Evolutionary conservation across 768 basidiomycete species (phyloP).

Genomic region (Krasilnikovozyma curviuscula): DNA sequence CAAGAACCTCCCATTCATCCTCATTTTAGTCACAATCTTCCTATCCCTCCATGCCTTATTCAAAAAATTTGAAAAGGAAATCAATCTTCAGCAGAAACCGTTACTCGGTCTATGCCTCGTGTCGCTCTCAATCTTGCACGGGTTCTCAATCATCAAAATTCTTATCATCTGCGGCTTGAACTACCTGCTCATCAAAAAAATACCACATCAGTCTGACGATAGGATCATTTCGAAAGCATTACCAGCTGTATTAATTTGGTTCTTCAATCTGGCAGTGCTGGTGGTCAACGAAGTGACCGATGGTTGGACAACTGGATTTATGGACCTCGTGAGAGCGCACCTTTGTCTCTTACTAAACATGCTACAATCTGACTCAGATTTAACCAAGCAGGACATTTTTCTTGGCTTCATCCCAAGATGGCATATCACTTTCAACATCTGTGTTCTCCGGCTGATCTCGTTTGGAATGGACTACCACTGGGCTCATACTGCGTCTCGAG

Average conservation of each 20-base stretch:
- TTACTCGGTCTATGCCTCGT: slow-evolving; percentile 42
- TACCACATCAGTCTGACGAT: slow-evolving; percentile 31
- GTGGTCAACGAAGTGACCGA: slow-evolving; percentile 55
- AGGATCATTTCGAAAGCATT: slow-evolving; percentile 15
- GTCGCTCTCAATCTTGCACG: slow-evolving; percentile 59
- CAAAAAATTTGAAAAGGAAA: no score
- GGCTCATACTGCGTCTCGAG: no score
- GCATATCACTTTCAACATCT: slow-evolving; percentile 88
- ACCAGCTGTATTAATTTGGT: slow-evolving; percentile 39
- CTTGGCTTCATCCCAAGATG: slow-evolving; percentile 68
- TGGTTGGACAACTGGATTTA: slow-evolving; percentile 49
- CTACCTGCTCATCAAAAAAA: slow-evolving; percentile 40
- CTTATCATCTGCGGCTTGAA: slow-evolving; percentile 49
- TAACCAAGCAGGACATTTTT: slow-evolving; percentile 23
- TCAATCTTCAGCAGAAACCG: slow-evolving; percentile 37
- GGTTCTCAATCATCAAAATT: slow-evolving; percentile 59
- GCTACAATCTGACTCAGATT: background rate
- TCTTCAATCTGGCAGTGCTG: slow-evolving; percentile 52
- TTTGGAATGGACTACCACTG: slow-evolving; percentile 89
- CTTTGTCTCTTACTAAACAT: background rate
- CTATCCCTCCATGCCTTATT: slow-evolving; percentile 33
- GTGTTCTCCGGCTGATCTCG: slow-evolving; percentile 78
- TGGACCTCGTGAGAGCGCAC: slow-evolving; percentile 37
- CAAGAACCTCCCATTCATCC: slow-evolving; percentile 49
- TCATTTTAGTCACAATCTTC: slow-evolving; percentile 36